Base-by-base conservation (phyloP, 805 yeast species). In the Candida michaelii region DNA sequence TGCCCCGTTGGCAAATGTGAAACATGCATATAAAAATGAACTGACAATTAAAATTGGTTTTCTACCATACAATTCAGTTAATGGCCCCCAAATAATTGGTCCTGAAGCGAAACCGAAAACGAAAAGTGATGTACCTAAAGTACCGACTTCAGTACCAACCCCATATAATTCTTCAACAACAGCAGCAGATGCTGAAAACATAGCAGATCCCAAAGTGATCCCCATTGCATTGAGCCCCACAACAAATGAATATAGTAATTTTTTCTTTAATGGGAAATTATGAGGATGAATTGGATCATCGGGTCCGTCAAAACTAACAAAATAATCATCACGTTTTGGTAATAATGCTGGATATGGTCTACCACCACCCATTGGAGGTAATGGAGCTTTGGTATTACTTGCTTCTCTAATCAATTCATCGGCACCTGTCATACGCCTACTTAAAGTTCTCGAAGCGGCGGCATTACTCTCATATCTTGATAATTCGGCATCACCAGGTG, bases 31-130 rank as follows among this genome's bases (percentile, higher is more conserved):
- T 11, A 58, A 56, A 30, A 66, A 55, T 14, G 40, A 70, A 55
- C 82, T 79, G 2, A 64, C 40, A 21, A 76, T 47, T 16, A 76
- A 68, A 21, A 77, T 74, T 4, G 58, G 46, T 48, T 65, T 73
- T 32, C 80, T 60, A 35, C 72, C 62, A 51, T 44, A 53, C 13
- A 66, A 60, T 43, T 60, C 62, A 15, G 57, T 48, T 19, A 58
- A 45, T 6, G 63, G 62, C 35, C 63, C 97, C 89, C 93, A 90
- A 27, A 88, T 55, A 39, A 90, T 71, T 3, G 98, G 98, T 14
- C 97, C 97, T 0, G 88, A 76, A 1, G 97, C 97, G 64, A 89
- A 91, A 9, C 97, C 98, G 31, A 89, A 62, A n/a, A 90, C 97
- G 54, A 79, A 90, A 18, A 89, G 45, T 1, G 97, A 81, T 8